Base-by-base conservation (phyloP, 2,329 filamentous ascomycete species). In the Verticillium albo-atrum region DNA sequence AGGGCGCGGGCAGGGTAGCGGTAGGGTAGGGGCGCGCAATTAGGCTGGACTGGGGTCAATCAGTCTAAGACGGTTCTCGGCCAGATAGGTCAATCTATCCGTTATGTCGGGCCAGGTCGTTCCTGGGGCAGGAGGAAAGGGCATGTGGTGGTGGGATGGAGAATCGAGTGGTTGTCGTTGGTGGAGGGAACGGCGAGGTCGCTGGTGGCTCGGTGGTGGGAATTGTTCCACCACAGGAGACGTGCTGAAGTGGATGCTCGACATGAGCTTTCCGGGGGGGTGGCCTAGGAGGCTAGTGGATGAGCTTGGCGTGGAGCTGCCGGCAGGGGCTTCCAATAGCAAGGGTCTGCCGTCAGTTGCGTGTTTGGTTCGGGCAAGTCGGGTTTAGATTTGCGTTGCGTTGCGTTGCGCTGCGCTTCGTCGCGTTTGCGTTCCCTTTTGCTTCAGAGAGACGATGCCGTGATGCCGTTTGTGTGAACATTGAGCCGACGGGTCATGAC, bases 161-260 rank as follows among this genome's bases (percentile, higher is more conserved):
- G 52, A 64, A 59, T 60, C 37, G 51, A 57, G 25, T 26, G 56
- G 25, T 26, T 57, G 59, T 63, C 62, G 61, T 64, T 64, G 62
- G 62, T 64, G 62, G 62, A 64, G 57, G 61, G 60, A 60, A 61
- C 55, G 61, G 59, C 59, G 56, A 60, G 59, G 55, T 61, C 55
- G 55, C 56, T 59, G 54, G 58, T 52, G 62, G 56, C 26, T 56
- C 55, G 55, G 28, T 20, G 55, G 55, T 51, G 37, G 55, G 57
- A 64, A 61, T 64, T 64, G 61, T 64, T 64, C 62, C 62, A 64
- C 62, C 62, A 64, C 58, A 64, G 62, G 62, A 47, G 54, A 61
- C 32, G 61, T 55, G 61, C 59, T 63, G 58, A 59, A 64, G 56
- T 50, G 37, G 51, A 55, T 54, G 42, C 51, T 61, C 53, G 62